phyloP scores from a whole-genome alignment of 1,284 basidiomycete genomes.

The Cryptococcus sp. region DNA sequence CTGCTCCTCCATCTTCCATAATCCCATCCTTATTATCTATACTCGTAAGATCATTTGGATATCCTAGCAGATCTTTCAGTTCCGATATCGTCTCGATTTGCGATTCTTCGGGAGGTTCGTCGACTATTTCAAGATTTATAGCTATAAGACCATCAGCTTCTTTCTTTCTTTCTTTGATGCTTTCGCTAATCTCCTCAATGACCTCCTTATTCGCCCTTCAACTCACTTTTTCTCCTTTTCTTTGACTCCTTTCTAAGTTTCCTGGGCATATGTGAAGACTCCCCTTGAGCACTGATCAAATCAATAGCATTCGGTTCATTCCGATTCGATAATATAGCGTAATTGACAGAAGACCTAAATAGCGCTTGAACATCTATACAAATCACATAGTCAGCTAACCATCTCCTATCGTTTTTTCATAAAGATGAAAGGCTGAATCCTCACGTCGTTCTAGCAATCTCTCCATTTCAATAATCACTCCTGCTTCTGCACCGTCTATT shows the following conservation, averaged over 20 bases:
- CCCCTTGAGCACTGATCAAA: constrained; percentile 25
- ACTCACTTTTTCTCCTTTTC: constrained; percentile 22
- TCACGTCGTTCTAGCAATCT: constrained; percentile 35
- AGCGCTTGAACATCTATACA: constrained; percentile 34
- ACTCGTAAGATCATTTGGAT: no score
- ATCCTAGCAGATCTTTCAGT: no score
- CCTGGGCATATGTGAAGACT: constrained; percentile 13
- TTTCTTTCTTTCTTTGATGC: background rate
- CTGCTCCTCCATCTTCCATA: no score
- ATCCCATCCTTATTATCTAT: no score
- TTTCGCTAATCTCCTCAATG: background rate
- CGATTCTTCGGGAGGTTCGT: no score
- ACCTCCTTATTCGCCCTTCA: background rate
- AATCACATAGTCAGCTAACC: background rate
- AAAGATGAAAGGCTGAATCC: constrained; percentile 1
- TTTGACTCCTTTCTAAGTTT: constrained; percentile 24
- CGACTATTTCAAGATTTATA: background rate
- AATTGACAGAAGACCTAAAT: constrained; percentile 26
- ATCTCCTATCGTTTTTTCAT: background rate
- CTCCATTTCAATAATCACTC: constrained; percentile 39
- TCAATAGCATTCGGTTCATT: constrained; percentile 23
- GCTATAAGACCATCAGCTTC: constrained; percentile 5
- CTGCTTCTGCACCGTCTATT: constrained; percentile 39
- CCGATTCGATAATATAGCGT: constrained; percentile 26
- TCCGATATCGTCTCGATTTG: no score